Conservation (phyloP, 768 basidiomycete species). For the Saitozyma sp. region DNA sequence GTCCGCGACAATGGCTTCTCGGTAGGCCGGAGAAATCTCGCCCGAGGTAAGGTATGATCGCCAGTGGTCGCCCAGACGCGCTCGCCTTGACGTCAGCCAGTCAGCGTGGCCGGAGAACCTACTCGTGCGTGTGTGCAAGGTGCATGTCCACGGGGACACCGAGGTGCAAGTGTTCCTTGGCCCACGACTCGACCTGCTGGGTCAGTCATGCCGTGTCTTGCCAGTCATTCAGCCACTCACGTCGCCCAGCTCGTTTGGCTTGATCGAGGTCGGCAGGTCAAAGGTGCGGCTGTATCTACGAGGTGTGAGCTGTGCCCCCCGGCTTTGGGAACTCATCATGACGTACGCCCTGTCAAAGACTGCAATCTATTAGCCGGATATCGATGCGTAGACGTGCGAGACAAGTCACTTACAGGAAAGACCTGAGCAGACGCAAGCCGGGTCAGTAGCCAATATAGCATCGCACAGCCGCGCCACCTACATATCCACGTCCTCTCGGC, state of each 20-base stretch:
- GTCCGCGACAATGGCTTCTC: neutral
- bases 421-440: slow-evolving; percentile 7
- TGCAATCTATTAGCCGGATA: neutral
- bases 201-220: neutral
- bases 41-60: neutral
- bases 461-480: slow-evolving; percentile 9
- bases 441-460: neutral
- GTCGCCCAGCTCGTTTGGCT: slow-evolving; percentile 24
- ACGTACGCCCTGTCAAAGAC: slow-evolving; percentile 34
- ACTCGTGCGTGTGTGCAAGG: slow-evolving; percentile 30
- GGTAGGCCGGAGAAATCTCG: neutral
- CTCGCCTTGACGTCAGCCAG: too few species aligned
- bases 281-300: slow-evolving; percentile 11
- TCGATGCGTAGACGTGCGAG: neutral
- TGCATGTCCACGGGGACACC: slow-evolving; percentile 29
- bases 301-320: too few species aligned
- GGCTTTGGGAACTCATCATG: too few species aligned
- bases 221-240: slow-evolving; percentile 8
- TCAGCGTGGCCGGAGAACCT: neutral
- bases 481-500: slow-evolving; percentile 36
- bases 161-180: slow-evolving; percentile 28
- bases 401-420: slow-evolving; percentile 20
- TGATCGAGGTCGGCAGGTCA: slow-evolving; percentile 21
- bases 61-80: neutral
- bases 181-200: slow-evolving; percentile 25